These are phyloP conservation scores for Dispira simplex DNA, from an alignment of 192 early-diverging fungal species.

Conservation along the genomic window DNA sequence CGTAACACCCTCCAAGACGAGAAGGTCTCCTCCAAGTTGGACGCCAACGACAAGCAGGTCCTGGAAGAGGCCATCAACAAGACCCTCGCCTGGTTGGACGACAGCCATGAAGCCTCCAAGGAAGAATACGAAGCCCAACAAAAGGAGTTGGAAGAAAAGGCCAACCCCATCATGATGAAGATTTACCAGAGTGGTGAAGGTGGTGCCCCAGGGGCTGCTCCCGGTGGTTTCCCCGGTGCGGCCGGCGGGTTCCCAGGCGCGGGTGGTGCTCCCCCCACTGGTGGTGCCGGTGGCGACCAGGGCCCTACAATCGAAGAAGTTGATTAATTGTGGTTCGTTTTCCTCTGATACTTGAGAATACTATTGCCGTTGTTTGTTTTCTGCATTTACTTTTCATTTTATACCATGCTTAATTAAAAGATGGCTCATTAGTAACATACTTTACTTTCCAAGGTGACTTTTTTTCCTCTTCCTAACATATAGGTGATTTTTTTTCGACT, in stretches of 20 bases:
- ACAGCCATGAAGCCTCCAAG: conserved; percentile 87
- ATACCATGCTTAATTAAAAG: no score
- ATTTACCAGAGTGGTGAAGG: conserved; percentile 73
- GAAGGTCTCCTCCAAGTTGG: conserved; percentile 67
- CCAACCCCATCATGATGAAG: conserved; percentile 97
- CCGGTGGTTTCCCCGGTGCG: conserved; percentile 40
- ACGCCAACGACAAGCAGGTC: conserved; percentile 78
- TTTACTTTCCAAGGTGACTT: no score
- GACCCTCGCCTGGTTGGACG: conserved; percentile 90
- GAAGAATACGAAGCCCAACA: conserved; percentile 93
- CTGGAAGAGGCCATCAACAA: conserved; percentile 72
- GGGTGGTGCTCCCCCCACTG: conserved; percentile 24
- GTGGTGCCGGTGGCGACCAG: conserved; percentile 22
- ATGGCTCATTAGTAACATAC: no score
- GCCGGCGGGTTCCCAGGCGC: conserved; percentile 60
- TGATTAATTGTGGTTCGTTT: conserved; percentile 33
- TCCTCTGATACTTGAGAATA: no score
- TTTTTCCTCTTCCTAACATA: no score
- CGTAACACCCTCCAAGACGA: conserved; percentile 79
- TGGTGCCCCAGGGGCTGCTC: conserved; percentile 41
- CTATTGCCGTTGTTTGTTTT: no score
- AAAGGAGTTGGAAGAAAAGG: conserved; percentile 86
- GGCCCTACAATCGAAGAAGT: conserved; percentile 61
- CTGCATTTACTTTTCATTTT: no score
- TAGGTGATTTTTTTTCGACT: no score